These are phyloP conservation scores for Fonsecaea erecta DNA, from an alignment of 2,329 filamentous ascomycete genomes.

Conservation along the genomic window DNA sequence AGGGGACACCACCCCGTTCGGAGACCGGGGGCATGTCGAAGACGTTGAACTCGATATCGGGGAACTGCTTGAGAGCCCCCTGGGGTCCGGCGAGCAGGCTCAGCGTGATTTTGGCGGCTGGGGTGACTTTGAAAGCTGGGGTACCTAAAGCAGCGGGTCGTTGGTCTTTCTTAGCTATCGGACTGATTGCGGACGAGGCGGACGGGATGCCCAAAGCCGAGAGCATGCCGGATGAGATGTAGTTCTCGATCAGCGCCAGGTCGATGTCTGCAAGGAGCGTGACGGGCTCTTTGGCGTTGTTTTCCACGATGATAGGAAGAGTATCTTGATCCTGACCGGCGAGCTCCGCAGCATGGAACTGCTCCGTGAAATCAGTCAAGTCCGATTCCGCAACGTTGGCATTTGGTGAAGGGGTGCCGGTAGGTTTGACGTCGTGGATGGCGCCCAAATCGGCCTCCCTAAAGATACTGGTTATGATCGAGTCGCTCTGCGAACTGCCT, in stretches of 20 bases:
- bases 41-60: conserved; percentile 14
- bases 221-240: conserved; percentile 17
- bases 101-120: conserved; percentile 12
- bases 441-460: neutral
- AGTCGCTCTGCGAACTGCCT: neutral
- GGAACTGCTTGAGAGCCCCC: conserved; percentile 10
- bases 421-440: neutral
- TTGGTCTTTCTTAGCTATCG: conserved; percentile 10
- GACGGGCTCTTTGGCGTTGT: conserved; percentile 6
- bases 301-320: conserved; percentile 11
- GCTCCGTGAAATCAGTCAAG: neutral
- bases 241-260: conserved; percentile 21
- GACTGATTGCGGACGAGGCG: neutral
- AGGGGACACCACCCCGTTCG: neutral
- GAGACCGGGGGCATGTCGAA: conserved; percentile 14
- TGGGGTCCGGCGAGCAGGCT: conserved; percentile 8
- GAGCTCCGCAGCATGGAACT: conserved; percentile 14
- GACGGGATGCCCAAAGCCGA: conserved; percentile 6
- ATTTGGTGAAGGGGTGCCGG: neutral
- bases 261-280: conserved; percentile 22
- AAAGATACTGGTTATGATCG: neutral
- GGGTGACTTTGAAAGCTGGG: conserved; percentile 1
- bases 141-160: conserved; percentile 9
- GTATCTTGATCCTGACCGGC: conserved; percentile 20
- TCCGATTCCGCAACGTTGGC: neutral